These are phyloP conservation scores for Kuraishia borneana DNA, from an alignment of 805 yeast genomes.

Conservation along the genomic window DNA sequence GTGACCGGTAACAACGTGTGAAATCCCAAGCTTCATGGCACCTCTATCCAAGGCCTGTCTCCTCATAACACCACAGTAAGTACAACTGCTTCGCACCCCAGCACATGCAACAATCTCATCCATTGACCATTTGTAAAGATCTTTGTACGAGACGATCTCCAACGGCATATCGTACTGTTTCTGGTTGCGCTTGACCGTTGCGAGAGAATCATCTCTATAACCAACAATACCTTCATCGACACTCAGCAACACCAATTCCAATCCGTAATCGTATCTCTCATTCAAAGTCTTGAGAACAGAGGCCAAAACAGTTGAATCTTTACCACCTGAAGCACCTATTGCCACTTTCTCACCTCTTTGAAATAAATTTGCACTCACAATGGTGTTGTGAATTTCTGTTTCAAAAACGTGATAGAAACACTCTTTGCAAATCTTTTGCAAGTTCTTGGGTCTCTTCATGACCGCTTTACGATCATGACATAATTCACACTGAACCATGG, in stretches of 20 bases:
- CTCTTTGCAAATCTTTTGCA: conserved; percentile 78
- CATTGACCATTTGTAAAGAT: conserved; percentile 96
- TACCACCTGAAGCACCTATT: conserved; percentile 98
- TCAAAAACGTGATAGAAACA: conserved; percentile 90
- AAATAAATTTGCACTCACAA: conserved; percentile 57
- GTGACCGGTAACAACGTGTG: conserved; percentile 95
- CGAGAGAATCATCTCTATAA: conserved; percentile 92
- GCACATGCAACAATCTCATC: conserved; percentile 94
- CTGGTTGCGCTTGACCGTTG: conserved; percentile 92
- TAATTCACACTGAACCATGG: conserved; percentile 54
- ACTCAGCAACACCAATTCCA: conserved; percentile 72
- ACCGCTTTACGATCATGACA: conserved; percentile 79
- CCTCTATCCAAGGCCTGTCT: conserved; percentile 97
- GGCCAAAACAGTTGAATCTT: conserved; percentile 93
- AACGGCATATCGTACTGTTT: conserved; percentile 41
- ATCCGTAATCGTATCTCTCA: conserved; percentile 80
- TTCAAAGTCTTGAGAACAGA: conserved; percentile 77
- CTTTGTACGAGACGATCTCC: conserved; percentile 61
- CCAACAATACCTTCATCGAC: conserved; percentile 97
- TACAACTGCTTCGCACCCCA: conserved; percentile 88
- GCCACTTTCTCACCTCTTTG: conserved; percentile 80
- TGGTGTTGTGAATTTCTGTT: conserved; percentile 90
- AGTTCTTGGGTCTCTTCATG: conserved; percentile 84
- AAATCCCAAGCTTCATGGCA: conserved; percentile 72
- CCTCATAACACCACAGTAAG: conserved; percentile 95